Percentiles rank a stretch among this genome's conserved stretches.
phyloP scores from a whole-genome alignment of 108 stramenopile species.

The Cyclotella baltica region DNA sequence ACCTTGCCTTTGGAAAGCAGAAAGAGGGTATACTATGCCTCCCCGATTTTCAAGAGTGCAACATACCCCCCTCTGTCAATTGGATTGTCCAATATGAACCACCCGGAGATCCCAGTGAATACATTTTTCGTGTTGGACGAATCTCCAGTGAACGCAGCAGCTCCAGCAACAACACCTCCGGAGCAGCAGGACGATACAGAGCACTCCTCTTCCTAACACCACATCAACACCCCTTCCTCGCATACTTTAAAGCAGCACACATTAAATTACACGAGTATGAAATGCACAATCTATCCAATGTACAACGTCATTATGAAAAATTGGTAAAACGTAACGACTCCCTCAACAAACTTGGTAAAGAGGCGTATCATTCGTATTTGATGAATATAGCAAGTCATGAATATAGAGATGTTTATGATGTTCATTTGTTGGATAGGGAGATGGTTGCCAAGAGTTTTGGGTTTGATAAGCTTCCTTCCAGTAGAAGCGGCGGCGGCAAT shows the following conservation, averaged over 20 bases:
- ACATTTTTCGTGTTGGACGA: constrained; percentile 38
- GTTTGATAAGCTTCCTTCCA: constrained; percentile 25
- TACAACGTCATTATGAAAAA: constrained; percentile 23
- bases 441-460: constrained; percentile 46
- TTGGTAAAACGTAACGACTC: constrained; percentile 29
- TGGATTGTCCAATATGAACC: constrained; percentile 55
- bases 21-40: constrained; percentile 30
- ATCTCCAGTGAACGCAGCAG: constrained; percentile 12
- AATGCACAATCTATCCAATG: constrained; percentile 32
- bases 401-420: constrained; percentile 46
- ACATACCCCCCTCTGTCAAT: constrained; percentile 20
- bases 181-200: background rate
- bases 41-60: constrained; percentile 32
- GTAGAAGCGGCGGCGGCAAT: background rate
- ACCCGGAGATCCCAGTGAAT: constrained; percentile 33
- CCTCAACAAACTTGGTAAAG: constrained; percentile 19
- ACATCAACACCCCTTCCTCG: constrained; percentile 30
- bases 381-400: constrained; percentile 39
- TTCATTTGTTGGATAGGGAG: constrained; percentile 27
- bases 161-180: background rate
- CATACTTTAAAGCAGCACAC: constrained; percentile 37
- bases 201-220: constrained; percentile 48
- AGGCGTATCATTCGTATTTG: constrained; percentile 42
- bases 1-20: constrained; percentile 24
- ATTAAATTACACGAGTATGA: constrained; percentile 45